Evolutionary conservation across 345 rosid genomes (phyloP), one percentile per base, ranked within the genome.

Genomic region (Dovyalis caffra): DNA sequence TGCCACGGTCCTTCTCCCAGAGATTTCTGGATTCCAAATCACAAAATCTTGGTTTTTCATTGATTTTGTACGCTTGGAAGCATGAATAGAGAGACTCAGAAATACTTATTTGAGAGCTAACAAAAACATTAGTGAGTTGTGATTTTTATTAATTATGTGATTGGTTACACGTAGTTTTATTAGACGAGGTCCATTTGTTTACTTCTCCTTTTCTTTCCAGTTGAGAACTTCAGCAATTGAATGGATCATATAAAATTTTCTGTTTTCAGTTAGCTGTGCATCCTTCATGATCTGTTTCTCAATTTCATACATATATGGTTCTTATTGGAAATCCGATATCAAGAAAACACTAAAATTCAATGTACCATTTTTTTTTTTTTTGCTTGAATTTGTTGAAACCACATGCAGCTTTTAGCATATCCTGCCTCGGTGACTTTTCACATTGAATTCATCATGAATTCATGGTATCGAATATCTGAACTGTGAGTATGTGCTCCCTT

Each of bases 51-150:
- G 96, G 91, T 64, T 95, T 91, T 85, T 86, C 97, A 8, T 82
- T 95, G 85, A 78, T 87, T 79, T 84, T 95, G 86, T 83, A 91
- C 77, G 97, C 97, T 71, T 93, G 98, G 96, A 95, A 89, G 92
- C 91, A 83, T 73, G 99, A 95, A 73, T 92, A 90, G 87, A 80
- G 82, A 75, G 58, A 74, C 72, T 61, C 67, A 1, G 80, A 76
- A 74, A 74, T 68, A 78, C 72, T 81, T 80, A 66, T 56, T 62
- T 66, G 56, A 70, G 86, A 74, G 84, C 91, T 88, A 83, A 90
- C 91, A 74, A 25, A 80, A 79, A 31, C 79, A 73, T 76, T 80
- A 78, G 76, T 69, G 85, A 78, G 86, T 80, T 78, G 83, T 84
- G 79, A 75, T 87, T 90, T 82, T 85, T 76, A 51, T 74, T 76